Base-by-base conservation (phyloP, 2,329 filamentous ascomycete genomes). In the Sphaerulina populicola region DNA sequence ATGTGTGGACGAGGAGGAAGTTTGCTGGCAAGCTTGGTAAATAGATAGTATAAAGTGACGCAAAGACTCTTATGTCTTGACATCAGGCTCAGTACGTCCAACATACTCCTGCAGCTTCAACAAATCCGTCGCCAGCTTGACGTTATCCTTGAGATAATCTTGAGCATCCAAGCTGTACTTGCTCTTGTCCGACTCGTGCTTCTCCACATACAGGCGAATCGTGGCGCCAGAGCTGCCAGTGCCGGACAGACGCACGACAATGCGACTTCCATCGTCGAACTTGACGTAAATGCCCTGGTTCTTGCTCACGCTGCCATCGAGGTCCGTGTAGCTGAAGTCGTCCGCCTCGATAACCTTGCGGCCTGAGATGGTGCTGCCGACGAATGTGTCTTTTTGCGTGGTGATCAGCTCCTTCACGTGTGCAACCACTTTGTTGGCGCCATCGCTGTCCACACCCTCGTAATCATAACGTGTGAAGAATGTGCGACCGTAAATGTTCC, bases 401-500 rank as follows among this genome's bases (percentile, higher is more conserved):
- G 81, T 82, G 63, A 96, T 87, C 59, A 94, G 78, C 58, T 84
- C 82, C 64, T 83, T 79, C 65, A 98, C 78, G 64, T 88, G 83
- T 51, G 81, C 83, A 41, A 95, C 85, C 53, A 98, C 83, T 75
- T 94, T 91, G 74, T 86, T 86, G 57, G 93, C 93, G 37, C 87
- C 90, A 7, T 91, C 88, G 42, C 83, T 85, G 74, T 95, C 89
- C 59, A 94, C 89, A 62, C 94, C 81, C 74, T 98, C 93, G 73
- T 95, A 98, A 73, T 98, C 93, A 73, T 97, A 97, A 58, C 93
- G 88, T 39, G 93, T 98, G 80, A 98, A 98, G 78, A 97, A 98
- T 30, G 90, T 96, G 53, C 93, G 89, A 65, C 93, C 93, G 70
- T 98, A 98, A 51, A 82, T 87, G 65, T 81, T 80, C 93, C 93